phyloP scores from a whole-genome alignment of 2,329 filamentous ascomycete species.

The Hypoxylon rubiginosum region DNA sequence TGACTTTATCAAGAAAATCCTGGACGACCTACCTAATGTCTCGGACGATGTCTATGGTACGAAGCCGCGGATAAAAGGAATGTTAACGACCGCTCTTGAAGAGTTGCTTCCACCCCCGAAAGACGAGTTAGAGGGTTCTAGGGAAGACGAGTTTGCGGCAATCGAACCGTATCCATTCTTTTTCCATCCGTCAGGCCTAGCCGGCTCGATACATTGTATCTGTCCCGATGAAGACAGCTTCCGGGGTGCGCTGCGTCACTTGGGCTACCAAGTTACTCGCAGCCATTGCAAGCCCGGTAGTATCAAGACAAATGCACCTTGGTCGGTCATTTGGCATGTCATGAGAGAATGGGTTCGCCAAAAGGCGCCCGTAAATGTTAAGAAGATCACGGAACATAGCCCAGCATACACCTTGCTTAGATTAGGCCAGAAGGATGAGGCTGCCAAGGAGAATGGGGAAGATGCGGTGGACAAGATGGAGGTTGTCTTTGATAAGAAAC shows the following conservation, averaged over 20 bases:
- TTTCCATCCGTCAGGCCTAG: slow-evolving; percentile 80
- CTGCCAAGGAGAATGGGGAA: slow-evolving; percentile 41
- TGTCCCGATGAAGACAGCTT: slow-evolving; percentile 85
- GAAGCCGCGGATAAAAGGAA: slow-evolving; percentile 84
- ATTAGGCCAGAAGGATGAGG: slow-evolving; percentile 56
- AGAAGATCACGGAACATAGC: slow-evolving; percentile 76
- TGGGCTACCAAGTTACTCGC: slow-evolving; percentile 86
- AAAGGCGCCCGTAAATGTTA: slow-evolving; percentile 80
- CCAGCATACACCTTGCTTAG: slow-evolving; percentile 79
- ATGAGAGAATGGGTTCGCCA: slow-evolving; percentile 93
- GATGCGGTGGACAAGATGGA: slow-evolving; percentile 54
- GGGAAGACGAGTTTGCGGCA: slow-evolving; percentile 68
- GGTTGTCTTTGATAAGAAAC: slow-evolving; percentile 79
- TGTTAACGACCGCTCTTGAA: slow-evolving; percentile 89
- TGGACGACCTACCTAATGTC: slow-evolving; percentile 77
- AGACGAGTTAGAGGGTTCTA: slow-evolving; percentile 42
- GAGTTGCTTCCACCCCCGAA: slow-evolving; percentile 65
- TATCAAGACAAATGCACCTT: slow-evolving; percentile 94
- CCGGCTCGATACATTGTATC: slow-evolving; percentile 81
- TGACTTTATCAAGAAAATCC: slow-evolving; percentile 83
- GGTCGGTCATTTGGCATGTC: slow-evolving; percentile 89
- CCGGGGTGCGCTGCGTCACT: slow-evolving; percentile 81
- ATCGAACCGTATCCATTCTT: slow-evolving; percentile 88
- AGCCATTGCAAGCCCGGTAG: slow-evolving; percentile 92
- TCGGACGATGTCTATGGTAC: slow-evolving; percentile 83